Evolutionary conservation across 1,284 basidiomycete genomes (phyloP).

Genomic region (Pisolithus thermaeus): DNA sequence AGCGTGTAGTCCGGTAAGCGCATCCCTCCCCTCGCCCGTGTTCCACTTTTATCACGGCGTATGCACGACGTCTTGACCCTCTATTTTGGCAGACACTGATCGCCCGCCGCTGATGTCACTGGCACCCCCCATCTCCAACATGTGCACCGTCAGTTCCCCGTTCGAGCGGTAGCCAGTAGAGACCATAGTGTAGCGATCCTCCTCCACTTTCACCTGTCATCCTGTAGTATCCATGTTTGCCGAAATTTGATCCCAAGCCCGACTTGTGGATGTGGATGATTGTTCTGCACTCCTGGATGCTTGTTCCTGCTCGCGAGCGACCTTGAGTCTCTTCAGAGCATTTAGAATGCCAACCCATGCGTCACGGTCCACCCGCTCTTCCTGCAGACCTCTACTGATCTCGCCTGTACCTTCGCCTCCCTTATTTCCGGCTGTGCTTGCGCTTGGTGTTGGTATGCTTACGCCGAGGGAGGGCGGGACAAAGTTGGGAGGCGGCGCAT

Average conservation of each 20-base stretch:
- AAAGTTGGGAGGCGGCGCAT: constrained; percentile 65
- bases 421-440: background rate
- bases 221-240: constrained; percentile 14
- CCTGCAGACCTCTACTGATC: constrained; percentile 60
- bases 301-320: constrained; percentile 32
- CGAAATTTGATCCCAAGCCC: constrained; percentile 11
- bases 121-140: background rate
- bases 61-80: constrained; percentile 11
- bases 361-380: constrained; percentile 66
- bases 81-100: constrained; percentile 1
- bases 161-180: background rate
- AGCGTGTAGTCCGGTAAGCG: constrained; percentile 25
- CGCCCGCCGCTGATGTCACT: background rate
- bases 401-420: constrained; percentile 29
- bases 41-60: constrained; percentile 4
- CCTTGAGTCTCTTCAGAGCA: constrained; percentile 58
- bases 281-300: constrained; percentile 1
- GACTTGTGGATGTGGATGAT: constrained; percentile 1
- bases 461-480: constrained; percentile 71
- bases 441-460: constrained; percentile 45
- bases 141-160: background rate
- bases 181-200: background rate
- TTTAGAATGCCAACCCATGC: constrained; percentile 70
- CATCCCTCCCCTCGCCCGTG: background rate
- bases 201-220: background rate